Evolutionary conservation across 768 basidiomycete genomes (phyloP).

Genomic region (Mrakia blollopis): DNA sequence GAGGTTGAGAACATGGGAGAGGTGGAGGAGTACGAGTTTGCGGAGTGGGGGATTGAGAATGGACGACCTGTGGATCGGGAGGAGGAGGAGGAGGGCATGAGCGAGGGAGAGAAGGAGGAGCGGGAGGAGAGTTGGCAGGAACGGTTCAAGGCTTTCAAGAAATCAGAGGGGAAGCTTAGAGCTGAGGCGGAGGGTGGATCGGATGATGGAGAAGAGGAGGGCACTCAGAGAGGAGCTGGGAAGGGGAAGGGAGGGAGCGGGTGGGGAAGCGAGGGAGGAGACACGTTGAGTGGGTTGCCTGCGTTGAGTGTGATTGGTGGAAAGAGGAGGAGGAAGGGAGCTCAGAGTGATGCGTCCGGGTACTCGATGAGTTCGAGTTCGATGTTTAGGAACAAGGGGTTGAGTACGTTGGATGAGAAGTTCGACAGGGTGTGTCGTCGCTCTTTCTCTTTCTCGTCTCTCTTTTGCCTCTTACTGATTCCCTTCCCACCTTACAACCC

Average conservation of each 20-base stretch:
- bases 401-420: slow-evolving; percentile 82
- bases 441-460: not conserved
- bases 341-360: slow-evolving; percentile 71
- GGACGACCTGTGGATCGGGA: slow-evolving; percentile 35
- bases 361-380: slow-evolving; percentile 97
- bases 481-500: not conserved
- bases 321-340: slow-evolving; percentile 58
- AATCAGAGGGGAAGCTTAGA: slow-evolving; percentile 39
- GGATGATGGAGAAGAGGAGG: slow-evolving; percentile 40
- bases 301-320: slow-evolving; percentile 73
- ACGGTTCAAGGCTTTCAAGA: slow-evolving; percentile 75
- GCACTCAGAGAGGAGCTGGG: slow-evolving; percentile 43
- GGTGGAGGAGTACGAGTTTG: slow-evolving; percentile 50
- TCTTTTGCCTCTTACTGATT: not conserved
- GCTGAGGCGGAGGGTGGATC: slow-evolving; percentile 39
- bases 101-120: slow-evolving; percentile 38
- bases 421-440: slow-evolving; percentile 73
- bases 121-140: slow-evolving; percentile 59
- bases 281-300: slow-evolving; percentile 74
- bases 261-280: slow-evolving; percentile 50
- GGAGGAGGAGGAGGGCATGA: slow-evolving; percentile 32
- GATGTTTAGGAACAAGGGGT: slow-evolving; percentile 84
- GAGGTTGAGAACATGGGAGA: slow-evolving; percentile 33
- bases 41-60: slow-evolving; percentile 51
- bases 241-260: not conserved